Conservation (phyloP, 495 filamentous ascomycete genomes). For the Melanomma pulvis-pyrius region DNA sequence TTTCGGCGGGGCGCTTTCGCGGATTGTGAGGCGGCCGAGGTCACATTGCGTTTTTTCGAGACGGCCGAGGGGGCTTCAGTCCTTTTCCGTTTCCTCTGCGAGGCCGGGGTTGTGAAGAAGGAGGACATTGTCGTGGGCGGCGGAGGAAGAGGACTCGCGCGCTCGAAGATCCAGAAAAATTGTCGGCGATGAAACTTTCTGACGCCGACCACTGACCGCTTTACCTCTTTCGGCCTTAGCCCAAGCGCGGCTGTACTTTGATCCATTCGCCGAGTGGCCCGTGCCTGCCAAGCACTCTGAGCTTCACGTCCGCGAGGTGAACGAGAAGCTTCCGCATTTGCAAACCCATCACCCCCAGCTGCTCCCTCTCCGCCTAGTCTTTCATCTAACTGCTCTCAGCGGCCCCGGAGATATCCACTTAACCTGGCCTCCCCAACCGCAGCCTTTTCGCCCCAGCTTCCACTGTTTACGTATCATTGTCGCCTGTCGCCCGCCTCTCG, state of each 20-base stretch:
- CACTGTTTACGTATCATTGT: conserved; percentile 28
- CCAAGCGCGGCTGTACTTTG: not conserved
- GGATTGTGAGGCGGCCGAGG: conserved; percentile 20
- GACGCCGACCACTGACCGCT: conserved; percentile 8
- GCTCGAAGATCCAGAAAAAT: conserved; percentile 2
- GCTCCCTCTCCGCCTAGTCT: not conserved
- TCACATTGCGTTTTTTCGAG: conserved; percentile 36
- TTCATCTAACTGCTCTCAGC: not conserved
- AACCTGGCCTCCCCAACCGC: not conserved
- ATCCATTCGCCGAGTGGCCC: not conserved
- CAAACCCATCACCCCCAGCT: not conserved
- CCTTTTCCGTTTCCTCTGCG: conserved; percentile 49
- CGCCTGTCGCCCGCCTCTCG: conserved; percentile 27
- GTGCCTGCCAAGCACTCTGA: not conserved
- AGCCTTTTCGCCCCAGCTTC: not conserved
- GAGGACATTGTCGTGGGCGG: conserved; percentile 43
- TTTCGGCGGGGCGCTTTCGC: conserved; percentile 30
- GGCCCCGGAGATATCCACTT: not conserved
- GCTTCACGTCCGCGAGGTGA: conserved; percentile 19
- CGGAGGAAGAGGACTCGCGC: not conserved
- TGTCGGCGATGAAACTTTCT: conserved; percentile 29
- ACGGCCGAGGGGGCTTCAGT: conserved; percentile 28
- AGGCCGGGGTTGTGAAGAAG: conserved; percentile 49
- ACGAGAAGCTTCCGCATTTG: conserved; percentile 16
- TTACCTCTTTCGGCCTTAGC: conserved; percentile 8